Evolutionary conservation across 768 basidiomycete species (phyloP).

Genomic region (Tricholoma terreum): DNA sequence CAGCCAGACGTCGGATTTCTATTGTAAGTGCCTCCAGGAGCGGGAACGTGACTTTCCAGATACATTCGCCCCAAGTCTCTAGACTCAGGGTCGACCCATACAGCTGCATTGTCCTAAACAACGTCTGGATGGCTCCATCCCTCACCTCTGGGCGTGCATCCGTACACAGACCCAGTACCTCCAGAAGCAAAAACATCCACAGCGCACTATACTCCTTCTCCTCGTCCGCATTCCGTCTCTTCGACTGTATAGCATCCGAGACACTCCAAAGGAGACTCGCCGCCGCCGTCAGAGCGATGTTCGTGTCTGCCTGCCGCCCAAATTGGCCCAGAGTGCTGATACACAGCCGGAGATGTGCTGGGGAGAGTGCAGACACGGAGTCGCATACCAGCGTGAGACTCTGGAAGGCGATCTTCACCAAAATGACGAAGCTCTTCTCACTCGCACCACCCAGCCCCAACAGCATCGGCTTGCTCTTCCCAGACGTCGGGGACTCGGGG

Average conservation of each 20-base stretch:
- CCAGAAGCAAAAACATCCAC: conserved; percentile 91
- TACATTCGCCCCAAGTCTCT: conserved; percentile 85
- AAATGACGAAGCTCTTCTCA: conserved; percentile 67
- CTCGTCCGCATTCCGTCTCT: conserved; percentile 60
- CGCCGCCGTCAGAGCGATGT: conserved; percentile 92
- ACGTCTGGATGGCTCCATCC: conserved; percentile 90
- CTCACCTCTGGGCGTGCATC: conserved; percentile 86
- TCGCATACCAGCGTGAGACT: conserved; percentile 94
- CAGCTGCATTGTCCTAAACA: conserved; percentile 91
- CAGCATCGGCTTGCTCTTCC: conserved; percentile 37
- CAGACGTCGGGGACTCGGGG: conserved; percentile 36
- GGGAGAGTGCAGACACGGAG: conserved; percentile 77
- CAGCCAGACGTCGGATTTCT: conserved; percentile 47
- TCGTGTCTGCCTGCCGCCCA: conserved; percentile 90
- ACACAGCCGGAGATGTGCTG: conserved; percentile 80
- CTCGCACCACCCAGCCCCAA: conserved; percentile 54
- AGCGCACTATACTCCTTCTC: conserved; percentile 76
- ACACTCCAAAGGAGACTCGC: conserved; percentile 94
- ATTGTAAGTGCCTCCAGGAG: conserved; percentile 67
- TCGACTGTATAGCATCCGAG: conserved; percentile 90
- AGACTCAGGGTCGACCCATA: conserved; percentile 84
- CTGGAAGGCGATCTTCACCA: conserved; percentile 93
- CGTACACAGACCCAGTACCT: conserved; percentile 78
- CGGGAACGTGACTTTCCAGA: conserved; percentile 91
- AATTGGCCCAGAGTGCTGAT: conserved; percentile 91